Base-by-base conservation (phyloP, 2,329 filamentous ascomycete genomes). In the Fusarium pseudonygamai region DNA sequence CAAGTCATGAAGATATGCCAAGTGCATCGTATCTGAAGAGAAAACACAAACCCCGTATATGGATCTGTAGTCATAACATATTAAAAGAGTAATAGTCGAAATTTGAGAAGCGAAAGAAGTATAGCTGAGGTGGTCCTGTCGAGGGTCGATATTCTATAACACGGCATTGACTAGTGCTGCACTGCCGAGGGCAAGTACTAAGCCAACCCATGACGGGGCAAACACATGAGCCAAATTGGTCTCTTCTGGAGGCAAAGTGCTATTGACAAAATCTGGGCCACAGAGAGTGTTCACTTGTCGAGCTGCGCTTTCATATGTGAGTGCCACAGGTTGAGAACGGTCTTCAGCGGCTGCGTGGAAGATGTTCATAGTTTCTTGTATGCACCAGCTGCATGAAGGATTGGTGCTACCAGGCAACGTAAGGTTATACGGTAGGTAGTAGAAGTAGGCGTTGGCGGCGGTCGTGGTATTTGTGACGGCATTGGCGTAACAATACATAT, bases 391-490 rank as follows among this genome's bases (percentile, higher is more conserved):
- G 84, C 96, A 99, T 2, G 88, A 90, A 2, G 95, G 93, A n/a
- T 87, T 85, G 32, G 91, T 89, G 28, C 88, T 88, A 20, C 85
- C 86, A 0, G 93, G 93, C 18, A 98, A 84, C 2, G 86, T 82
- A 45, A 91, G 87, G 67, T 96, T 96, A 62, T 97, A 87, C 0
- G 95, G 93, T 7, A 98, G 85, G 78, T 93, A 96, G 84, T 98
- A 99, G 40, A 96, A 87, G 78, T 95, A 96, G 39, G 90, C 88
- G 80, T 96, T 92, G 37, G 90, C 89, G 0, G 93, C 86, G 14
- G 89, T 92, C 28, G 89, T 88, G 11, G 84, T 80, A 82, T 97
- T 97, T 53, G 93, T 94, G 68, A 95, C 90, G 56, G 96, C 94
- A 75, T 93, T 92, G 74, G 93, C 93, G 81, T 94, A 98, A 84